Conservation (phyloP, 768 basidiomycete species). For the Lactifluus rugatus region DNA sequence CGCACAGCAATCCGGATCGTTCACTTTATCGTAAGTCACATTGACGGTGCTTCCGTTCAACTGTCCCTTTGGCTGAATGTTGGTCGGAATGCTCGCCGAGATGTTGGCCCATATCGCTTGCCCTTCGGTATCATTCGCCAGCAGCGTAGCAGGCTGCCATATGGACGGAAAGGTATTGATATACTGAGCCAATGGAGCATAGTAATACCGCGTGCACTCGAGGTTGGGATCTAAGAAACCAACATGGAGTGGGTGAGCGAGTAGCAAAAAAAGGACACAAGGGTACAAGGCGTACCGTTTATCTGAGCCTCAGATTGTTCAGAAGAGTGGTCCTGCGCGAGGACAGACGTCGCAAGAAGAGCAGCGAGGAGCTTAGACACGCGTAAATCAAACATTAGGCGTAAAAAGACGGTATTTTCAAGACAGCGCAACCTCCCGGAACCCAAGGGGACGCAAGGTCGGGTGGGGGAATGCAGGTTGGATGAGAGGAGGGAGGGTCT, state of each 20-base stretch:
- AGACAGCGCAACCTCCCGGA: background rate
- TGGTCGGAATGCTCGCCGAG: conserved; percentile 34
- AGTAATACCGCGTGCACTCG: conserved; percentile 15
- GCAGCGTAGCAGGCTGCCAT: conserved; percentile 13
- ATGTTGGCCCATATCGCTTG: conserved; percentile 37
- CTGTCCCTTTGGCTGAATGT: conserved; percentile 33
- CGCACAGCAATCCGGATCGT: conserved; percentile 18
- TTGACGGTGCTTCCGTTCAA: background rate
- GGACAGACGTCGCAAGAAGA: background rate
- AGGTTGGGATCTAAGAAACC: background rate
- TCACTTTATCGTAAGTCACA: conserved; percentile 10
- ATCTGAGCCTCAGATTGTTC: conserved; percentile 18
- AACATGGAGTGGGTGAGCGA: background rate
- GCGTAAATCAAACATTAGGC: background rate
- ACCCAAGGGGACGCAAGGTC: background rate
- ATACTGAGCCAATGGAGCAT: background rate
- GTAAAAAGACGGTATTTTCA: background rate
- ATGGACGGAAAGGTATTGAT: conserved; percentile 3
- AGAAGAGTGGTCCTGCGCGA: conserved; percentile 8
- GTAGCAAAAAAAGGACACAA: background rate
- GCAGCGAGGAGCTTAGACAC: background rate
- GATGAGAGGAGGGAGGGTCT: no score
- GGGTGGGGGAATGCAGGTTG: background rate
- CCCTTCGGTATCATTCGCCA: conserved; percentile 6
- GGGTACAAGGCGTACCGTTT: background rate